Percentiles rank a stretch among this genome's conserved stretches.
These are phyloP conservation scores for Dothistroma septosporum DNA, from an alignment of 2,329 filamentous ascomycete species.

Conservation along the genomic window DNA sequence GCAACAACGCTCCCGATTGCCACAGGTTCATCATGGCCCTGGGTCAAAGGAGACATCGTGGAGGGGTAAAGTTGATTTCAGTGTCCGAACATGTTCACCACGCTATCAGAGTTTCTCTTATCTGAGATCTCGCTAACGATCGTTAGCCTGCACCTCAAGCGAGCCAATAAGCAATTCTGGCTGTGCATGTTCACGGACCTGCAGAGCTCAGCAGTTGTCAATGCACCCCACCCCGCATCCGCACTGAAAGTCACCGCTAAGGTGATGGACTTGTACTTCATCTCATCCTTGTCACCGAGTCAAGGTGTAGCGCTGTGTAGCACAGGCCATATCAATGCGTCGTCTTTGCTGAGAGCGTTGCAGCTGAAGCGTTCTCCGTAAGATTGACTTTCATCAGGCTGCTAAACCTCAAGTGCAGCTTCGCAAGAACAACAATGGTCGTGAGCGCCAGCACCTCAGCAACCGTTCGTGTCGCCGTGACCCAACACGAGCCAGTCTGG, in stretches of 20 bases:
- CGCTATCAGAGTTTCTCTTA: background rate
- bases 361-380: background rate
- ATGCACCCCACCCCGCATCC: conserved; percentile 7
- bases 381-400: background rate
- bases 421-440: background rate
- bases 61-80: background rate
- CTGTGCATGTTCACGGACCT: background rate
- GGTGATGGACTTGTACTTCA: background rate
- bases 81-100: background rate
- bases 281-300: background rate
- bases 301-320: background rate
- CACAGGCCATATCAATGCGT: background rate
- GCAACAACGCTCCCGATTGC: background rate
- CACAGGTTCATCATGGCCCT: background rate
- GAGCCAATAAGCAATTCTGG: background rate
- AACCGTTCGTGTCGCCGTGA: conserved; percentile 28
- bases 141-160: background rate
- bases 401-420: background rate
- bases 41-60: background rate
- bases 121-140: background rate
- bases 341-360: background rate
- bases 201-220: background rate
- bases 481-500: conserved; percentile 59
- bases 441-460: conserved; percentile 14
- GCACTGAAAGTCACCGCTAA: conserved; percentile 4